Conservation (phyloP, 2,329 filamentous ascomycete genomes). For the Pezicula carpinea region DNA sequence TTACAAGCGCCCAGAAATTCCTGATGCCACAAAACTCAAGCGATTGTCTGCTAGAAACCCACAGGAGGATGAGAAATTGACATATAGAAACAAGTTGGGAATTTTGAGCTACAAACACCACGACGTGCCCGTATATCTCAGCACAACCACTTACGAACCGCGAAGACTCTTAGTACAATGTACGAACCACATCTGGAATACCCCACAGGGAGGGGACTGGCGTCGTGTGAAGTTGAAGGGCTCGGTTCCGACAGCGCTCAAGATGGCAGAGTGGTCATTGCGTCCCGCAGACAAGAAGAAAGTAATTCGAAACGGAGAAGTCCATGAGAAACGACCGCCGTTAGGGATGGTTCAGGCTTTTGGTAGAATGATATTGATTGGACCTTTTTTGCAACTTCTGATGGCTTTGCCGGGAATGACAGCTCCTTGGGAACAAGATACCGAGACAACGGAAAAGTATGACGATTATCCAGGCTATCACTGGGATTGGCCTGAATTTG, state of each 20-base stretch:
- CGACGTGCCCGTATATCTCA: constrained; percentile 23
- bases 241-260: constrained; percentile 16
- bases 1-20: background rate
- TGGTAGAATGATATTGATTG: constrained; percentile 13
- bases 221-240: constrained; percentile 17
- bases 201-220: constrained; percentile 17
- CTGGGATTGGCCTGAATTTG: constrained; percentile 24
- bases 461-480: constrained; percentile 20
- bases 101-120: constrained; percentile 17
- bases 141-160: constrained; percentile 19
- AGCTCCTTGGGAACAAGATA: constrained; percentile 14
- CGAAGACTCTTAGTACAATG: constrained; percentile 21
- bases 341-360: constrained; percentile 8
- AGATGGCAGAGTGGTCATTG: constrained; percentile 17
- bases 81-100: constrained; percentile 18
- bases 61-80: background rate
- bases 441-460: constrained; percentile 14
- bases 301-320: constrained; percentile 1
- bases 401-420: constrained; percentile 10
- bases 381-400: constrained; percentile 19
- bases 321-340: constrained; percentile 1
- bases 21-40: background rate
- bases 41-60: background rate
- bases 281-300: constrained; percentile 10
- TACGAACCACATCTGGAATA: constrained; percentile 11